phyloP scores from a whole-genome alignment of 257 asterid genomes.

The Salvia splendens region DNA sequence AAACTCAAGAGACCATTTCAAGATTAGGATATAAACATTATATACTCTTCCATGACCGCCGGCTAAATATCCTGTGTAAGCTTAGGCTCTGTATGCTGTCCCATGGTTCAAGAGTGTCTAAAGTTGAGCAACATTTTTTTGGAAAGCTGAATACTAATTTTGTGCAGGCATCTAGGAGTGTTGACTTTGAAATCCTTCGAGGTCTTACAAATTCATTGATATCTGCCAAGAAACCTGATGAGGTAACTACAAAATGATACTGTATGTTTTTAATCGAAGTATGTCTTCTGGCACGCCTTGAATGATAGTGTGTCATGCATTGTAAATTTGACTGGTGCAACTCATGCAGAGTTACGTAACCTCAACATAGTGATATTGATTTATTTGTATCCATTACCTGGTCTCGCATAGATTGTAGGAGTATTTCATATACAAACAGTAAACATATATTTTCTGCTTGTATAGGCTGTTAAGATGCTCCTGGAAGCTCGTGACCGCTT shows the following conservation, averaged over 20 bases:
- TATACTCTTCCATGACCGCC: neutral
- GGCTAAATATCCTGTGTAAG: neutral
- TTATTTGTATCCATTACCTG: slow-evolving; percentile 2
- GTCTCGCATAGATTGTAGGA: neutral
- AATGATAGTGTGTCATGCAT: neutral
- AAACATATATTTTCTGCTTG: slow-evolving; percentile 22
- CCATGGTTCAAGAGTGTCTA: slow-evolving; percentile 1
- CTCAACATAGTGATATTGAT: neutral
- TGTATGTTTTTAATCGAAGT: slow-evolving; percentile 25
- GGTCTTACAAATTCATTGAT: slow-evolving; percentile 90
- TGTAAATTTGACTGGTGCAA: slow-evolving; percentile 15
- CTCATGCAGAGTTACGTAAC: slow-evolving; percentile 16
- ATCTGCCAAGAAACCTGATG: slow-evolving; percentile 73
- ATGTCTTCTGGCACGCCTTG: slow-evolving; percentile 19
- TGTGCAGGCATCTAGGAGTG: slow-evolving; percentile 63
- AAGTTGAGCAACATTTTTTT: slow-evolving; percentile 13
- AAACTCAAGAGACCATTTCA: neutral
- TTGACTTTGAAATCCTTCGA: slow-evolving; percentile 76
- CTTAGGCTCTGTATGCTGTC: neutral
- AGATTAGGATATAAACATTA: neutral
- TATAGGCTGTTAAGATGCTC: slow-evolving; percentile 76
- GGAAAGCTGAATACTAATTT: slow-evolving; percentile 31
- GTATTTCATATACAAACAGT: neutral
- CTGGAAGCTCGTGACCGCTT: slow-evolving; percentile 65
- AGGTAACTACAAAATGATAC: slow-evolving; percentile 48